Evolutionary conservation across 116 monocot species (phyloP).

Genomic region (Phalaenopsis hybrid): DNA sequence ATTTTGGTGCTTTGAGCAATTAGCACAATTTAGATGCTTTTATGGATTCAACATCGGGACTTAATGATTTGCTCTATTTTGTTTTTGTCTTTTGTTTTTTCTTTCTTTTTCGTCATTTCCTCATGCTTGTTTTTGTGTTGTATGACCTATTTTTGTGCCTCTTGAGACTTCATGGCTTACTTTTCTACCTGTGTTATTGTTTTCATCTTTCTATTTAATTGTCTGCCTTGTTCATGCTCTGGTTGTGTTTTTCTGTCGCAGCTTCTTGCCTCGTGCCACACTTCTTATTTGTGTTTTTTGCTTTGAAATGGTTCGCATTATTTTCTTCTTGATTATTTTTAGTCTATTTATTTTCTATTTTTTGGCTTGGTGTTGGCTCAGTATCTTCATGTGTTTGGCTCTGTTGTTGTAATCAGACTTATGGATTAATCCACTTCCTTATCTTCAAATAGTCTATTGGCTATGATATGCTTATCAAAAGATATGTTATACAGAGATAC

Average conservation of each 20-base stretch:
- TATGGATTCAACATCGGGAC: not conserved
- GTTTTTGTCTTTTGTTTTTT: too few relatives aligned
- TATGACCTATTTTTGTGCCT: not conserved
- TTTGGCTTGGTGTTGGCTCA: not conserved
- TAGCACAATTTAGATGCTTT: not conserved
- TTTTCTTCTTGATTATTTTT: not conserved
- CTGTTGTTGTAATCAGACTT: not conserved
- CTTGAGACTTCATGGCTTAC: not conserved
- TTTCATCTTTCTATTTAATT: not conserved
- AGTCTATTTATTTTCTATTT: not conserved
- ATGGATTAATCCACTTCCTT: not conserved
- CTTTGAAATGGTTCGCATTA: not conserved
- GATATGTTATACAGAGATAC: not conserved
- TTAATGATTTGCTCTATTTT: not conserved
- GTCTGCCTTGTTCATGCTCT: not conserved
- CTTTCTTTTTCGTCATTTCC: too few relatives aligned
- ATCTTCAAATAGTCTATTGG: not conserved
- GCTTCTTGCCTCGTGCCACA: not conserved
- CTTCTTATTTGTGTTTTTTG: not conserved
- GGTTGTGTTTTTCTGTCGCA: not conserved
- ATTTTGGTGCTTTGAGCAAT: not conserved
- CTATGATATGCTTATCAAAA: conserved; percentile 1
- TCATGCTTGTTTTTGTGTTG: too few relatives aligned
- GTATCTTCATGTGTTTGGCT: not conserved
- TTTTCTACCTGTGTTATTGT: not conserved